Conservation (phyloP, 768 basidiomycete genomes). For the Calocera viscosa region DNA sequence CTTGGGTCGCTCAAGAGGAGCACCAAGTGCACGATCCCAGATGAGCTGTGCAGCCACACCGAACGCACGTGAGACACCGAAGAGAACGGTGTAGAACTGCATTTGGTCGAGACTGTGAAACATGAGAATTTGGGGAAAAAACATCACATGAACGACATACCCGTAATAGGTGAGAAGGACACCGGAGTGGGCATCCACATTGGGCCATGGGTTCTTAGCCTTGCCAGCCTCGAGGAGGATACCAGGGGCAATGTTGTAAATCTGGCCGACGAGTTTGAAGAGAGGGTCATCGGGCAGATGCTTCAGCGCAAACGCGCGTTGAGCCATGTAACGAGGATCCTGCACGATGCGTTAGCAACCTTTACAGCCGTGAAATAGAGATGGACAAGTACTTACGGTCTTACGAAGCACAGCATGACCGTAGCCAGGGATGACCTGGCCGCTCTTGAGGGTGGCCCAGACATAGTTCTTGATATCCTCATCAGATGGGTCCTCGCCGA, state of each 20-base stretch:
- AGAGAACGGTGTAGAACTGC: slow-evolving; percentile 95
- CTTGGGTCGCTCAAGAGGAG: slow-evolving; percentile 83
- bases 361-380: slow-evolving; percentile 25
- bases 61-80: slow-evolving; percentile 91
- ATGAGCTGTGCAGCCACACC: slow-evolving; percentile 81
- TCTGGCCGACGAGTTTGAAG: slow-evolving; percentile 87
- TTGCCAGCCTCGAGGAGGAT: slow-evolving; percentile 86
- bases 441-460: slow-evolving; percentile 85
- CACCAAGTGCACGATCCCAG: slow-evolving; percentile 87
- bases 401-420: slow-evolving; percentile 79
- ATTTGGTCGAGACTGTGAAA: slow-evolving; percentile 57
- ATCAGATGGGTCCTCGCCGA: slow-evolving; percentile 75
- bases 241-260: slow-evolving; percentile 77
- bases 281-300: slow-evolving; percentile 76
- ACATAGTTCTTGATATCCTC: slow-evolving; percentile 86
- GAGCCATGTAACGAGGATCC: slow-evolving; percentile 84
- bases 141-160: slow-evolving; percentile 14
- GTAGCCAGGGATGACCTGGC: slow-evolving; percentile 89
- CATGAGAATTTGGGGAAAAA: not conserved
- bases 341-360: slow-evolving; percentile 32
- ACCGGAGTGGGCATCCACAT: slow-evolving; percentile 95
- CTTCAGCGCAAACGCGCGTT: slow-evolving; percentile 78
- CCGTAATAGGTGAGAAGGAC: slow-evolving; percentile 73
- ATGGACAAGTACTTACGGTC: slow-evolving; percentile 31
- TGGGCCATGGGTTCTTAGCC: slow-evolving; percentile 91